phyloP scores from a whole-genome alignment of 352 stramenopile genomes.

The Pythium rhizo-oryzae region DNA sequence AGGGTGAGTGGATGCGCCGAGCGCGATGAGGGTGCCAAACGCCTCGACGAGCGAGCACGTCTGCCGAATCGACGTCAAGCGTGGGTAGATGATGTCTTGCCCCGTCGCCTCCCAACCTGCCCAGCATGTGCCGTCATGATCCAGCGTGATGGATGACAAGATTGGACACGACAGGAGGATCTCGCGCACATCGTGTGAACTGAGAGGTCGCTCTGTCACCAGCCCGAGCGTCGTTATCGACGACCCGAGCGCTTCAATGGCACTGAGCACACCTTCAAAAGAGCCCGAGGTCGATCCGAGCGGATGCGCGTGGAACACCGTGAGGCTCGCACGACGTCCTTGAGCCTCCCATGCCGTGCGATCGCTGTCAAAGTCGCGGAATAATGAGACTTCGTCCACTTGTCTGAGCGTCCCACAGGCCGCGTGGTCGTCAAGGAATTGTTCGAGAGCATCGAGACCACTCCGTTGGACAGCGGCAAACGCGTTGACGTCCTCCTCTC shows the following conservation, averaged over 20 bases:
- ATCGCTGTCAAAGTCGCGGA: too few relatives aligned
- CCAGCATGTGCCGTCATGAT: slow-evolving; percentile 14
- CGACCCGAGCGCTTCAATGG: not conserved
- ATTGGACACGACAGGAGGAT: slow-evolving; percentile 5
- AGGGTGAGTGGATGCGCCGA: not conserved
- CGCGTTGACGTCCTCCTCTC: not conserved
- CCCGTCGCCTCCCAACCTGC: not conserved
- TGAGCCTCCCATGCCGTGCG: too few relatives aligned
- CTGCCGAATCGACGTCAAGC: not conserved
- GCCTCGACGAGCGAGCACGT: slow-evolving; percentile 5
- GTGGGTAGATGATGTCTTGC: not conserved
- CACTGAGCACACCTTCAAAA: not conserved
- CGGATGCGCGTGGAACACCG: not conserved
- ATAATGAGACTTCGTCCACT: too few relatives aligned
- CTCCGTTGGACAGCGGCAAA: not conserved
- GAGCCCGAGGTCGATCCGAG: not conserved
- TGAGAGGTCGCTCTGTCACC: not conserved
- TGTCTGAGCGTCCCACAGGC: too few relatives aligned
- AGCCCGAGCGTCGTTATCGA: not conserved
- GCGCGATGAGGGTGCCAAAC: not conserved
- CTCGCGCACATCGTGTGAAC: not conserved
- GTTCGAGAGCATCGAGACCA: not conserved
- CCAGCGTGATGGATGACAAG: not conserved
- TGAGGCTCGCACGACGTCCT: not conserved
- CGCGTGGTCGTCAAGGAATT: not conserved